Base-by-base conservation (phyloP, 148 eudicot species). In the Salicornia ramosissima region DNA sequence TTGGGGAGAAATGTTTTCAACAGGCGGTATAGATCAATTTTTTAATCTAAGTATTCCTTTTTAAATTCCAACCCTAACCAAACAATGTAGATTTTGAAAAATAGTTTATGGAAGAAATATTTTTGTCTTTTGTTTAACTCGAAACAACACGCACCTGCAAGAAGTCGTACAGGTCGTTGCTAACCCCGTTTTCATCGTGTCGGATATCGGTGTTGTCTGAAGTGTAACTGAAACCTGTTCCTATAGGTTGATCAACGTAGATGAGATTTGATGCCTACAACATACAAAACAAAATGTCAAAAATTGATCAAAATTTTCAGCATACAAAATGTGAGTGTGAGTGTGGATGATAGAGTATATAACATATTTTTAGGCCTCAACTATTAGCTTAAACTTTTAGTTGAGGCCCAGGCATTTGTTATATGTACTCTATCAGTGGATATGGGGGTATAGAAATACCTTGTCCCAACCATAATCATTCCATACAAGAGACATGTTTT, bases 381-480 rank as follows among this genome's bases (percentile, higher is more conserved):
- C n/a, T n/a, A n/a, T n/a, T n/a, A n/a, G n/a, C n/a, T n/a, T n/a
- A n/a, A n/a, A n/a, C n/a, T n/a, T n/a, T n/a, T n/a, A n/a, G n/a
- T n/a, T n/a, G n/a, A n/a, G n/a, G n/a, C n/a, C n/a, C n/a, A n/a
- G n/a, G n/a, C n/a, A n/a, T n/a, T n/a, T n/a, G n/a, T n/a, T n/a
- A n/a, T n/a, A n/a, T n/a, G n/a, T n/a, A n/a, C n/a, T n/a, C n/a
- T n/a, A n/a, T n/a, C n/a, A 68, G 0, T 5, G 12, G 2, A 7
- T 5, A 54, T 21, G 18, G 64, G 29, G 31, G 25, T 9, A 34
- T 10, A 33, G 47, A 8, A 10, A 34, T 68, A 91, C 95, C 95
- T 87, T 81, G 67, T 88, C 95, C 97, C 97, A 91, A 10, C 97
- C 95, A 69, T 69, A 88, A 31, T 88, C 84, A 59, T 85, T 90